Evolutionary conservation across 2,329 filamentous ascomycete genomes (phyloP).

Genomic region (Cryphonectria radicalis): DNA sequence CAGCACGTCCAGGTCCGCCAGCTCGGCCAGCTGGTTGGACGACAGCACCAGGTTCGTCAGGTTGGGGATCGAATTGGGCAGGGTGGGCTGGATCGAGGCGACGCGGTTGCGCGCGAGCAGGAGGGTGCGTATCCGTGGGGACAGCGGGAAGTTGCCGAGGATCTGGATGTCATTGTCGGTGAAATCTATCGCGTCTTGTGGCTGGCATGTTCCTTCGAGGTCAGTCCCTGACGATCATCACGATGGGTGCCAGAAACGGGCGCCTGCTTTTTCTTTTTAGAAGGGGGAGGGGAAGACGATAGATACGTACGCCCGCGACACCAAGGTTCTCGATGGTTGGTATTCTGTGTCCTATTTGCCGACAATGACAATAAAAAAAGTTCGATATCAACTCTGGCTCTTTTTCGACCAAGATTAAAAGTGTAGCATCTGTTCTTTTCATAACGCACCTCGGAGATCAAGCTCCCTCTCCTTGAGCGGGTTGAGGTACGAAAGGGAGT

Average conservation of each 20-base stretch:
- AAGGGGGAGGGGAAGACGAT: conserved; percentile 25
- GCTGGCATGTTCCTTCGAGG: conserved; percentile 51
- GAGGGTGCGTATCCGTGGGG: conserved; percentile 83
- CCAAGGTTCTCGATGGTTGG: conserved; percentile 97
- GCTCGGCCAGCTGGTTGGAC: conserved; percentile 79
- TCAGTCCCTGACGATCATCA: conserved; percentile 18
- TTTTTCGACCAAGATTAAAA: conserved; percentile 48
- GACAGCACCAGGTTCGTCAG: conserved; percentile 82
- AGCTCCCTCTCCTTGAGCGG: conserved; percentile 98
- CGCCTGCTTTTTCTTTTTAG: not conserved
- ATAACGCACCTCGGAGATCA: conserved; percentile 93
- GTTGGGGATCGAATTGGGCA: conserved; percentile 79
- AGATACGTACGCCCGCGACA: conserved; percentile 77
- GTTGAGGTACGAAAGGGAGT: conserved; percentile 97
- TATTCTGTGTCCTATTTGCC: conserved; percentile 90
- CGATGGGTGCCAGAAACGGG: not conserved
- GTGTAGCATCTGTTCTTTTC: conserved; percentile 98
- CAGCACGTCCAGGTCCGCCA: conserved; percentile 87
- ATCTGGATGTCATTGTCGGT: conserved; percentile 96
- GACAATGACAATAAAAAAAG: conserved; percentile 46
- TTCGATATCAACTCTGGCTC: conserved; percentile 83
- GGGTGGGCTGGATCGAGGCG: conserved; percentile 74
- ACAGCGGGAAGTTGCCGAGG: conserved; percentile 90
- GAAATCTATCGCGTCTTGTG: conserved; percentile 95
- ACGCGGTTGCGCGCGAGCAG: conserved; percentile 90